phyloP scores from a whole-genome alignment of 345 rosid genomes.

The Geranium brycei region DNA sequence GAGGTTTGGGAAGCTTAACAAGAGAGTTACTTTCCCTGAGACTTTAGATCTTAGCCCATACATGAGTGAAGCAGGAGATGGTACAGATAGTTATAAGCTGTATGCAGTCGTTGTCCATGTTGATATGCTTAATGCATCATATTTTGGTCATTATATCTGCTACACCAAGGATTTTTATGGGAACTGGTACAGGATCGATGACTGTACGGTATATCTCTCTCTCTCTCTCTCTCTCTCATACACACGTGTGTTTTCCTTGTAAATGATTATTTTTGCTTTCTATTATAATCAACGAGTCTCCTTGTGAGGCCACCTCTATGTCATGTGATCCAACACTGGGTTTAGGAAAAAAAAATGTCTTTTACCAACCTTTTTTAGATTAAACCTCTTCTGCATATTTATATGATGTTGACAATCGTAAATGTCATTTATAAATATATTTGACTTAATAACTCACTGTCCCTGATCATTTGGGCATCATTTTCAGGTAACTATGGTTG shows the following conservation, averaged over 20 bases:
- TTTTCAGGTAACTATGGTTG: slow-evolving; percentile 55
- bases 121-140: slow-evolving; percentile 96
- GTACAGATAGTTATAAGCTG: slow-evolving; percentile 56
- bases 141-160: slow-evolving; percentile 91
- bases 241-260: background rate
- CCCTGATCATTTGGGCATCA: slow-evolving; percentile 7
- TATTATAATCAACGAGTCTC: background rate
- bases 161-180: slow-evolving; percentile 74
- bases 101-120: slow-evolving; percentile 94
- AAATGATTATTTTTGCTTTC: background rate
- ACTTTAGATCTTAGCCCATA: slow-evolving; percentile 70
- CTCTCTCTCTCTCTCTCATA: background rate
- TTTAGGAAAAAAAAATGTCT: background rate
- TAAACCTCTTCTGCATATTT: background rate
- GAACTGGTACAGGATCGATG: slow-evolving; percentile 78
- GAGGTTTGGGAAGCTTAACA: slow-evolving; percentile 93
- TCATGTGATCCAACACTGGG: background rate
- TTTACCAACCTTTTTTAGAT: background rate
- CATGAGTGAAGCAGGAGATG: slow-evolving; percentile 70
- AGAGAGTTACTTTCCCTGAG: slow-evolving; percentile 76
- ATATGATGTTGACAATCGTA: background rate
- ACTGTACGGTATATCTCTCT: slow-evolving; percentile 51
- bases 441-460: background rate
- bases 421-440: background rate
- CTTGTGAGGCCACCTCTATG: background rate